These are phyloP conservation scores for Exophiala sp. DNA, from an alignment of 2,329 filamentous ascomycete genomes.

Conservation along the genomic window DNA sequence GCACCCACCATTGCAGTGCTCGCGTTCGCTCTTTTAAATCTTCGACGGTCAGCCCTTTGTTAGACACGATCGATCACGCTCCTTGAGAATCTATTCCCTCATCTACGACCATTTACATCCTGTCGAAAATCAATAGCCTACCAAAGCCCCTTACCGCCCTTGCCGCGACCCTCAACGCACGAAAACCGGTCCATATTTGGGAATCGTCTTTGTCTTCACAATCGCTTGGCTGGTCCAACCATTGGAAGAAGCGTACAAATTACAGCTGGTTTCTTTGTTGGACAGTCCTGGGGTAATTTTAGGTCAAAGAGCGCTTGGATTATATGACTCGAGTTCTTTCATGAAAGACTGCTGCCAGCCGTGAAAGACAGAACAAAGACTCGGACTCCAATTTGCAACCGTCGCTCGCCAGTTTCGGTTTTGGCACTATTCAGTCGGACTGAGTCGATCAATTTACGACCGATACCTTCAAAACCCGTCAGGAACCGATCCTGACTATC, in stretches of 20 bases:
- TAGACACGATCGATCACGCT: constrained; percentile 16
- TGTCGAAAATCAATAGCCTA: constrained; percentile 1
- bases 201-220: constrained; percentile 15
- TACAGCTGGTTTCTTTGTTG: constrained; percentile 14
- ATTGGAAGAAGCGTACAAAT: constrained; percentile 11
- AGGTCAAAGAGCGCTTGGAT: constrained; percentile 19
- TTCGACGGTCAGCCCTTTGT: constrained; percentile 9
- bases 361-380: constrained; percentile 10
- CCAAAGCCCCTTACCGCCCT: not conserved
- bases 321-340: constrained; percentile 11
- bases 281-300: constrained; percentile 9
- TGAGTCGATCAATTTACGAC: too few relatives aligned
- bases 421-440: not conserved
- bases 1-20: constrained; percentile 17
- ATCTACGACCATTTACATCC: constrained; percentile 1
- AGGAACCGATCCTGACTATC: constrained; percentile 2
- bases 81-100: constrained; percentile 9
- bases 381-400: not conserved
- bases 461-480: constrained; percentile 4
- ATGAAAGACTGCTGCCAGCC: constrained; percentile 3
- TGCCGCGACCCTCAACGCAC: not conserved
- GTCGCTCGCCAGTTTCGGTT: not conserved
- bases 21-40: constrained; percentile 24
- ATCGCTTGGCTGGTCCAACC: constrained; percentile 24
- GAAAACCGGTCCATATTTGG: not conserved